These are phyloP conservation scores for Pistacia integerrima DNA, from an alignment of 345 rosid genomes.

Conservation along the genomic window DNA sequence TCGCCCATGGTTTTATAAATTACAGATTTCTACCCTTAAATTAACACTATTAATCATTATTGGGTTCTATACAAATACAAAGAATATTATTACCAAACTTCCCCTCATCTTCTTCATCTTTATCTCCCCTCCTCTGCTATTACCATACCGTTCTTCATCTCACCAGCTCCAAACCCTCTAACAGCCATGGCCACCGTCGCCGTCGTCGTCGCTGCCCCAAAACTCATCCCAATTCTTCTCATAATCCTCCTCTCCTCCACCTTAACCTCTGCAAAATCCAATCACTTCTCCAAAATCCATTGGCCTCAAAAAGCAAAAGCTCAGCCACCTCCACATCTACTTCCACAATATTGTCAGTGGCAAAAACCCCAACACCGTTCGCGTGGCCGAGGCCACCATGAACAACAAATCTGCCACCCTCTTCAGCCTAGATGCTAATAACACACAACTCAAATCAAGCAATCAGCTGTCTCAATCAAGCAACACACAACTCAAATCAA, in stretches of 20 bases:
- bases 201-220: not conserved
- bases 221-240: not conserved
- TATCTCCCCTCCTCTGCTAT: too few relatives aligned
- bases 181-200: not conserved
- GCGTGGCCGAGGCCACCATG: constrained; percentile 29
- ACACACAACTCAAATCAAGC: too few relatives aligned
- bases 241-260: not conserved
- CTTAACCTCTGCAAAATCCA: not conserved
- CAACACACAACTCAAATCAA: too few relatives aligned
- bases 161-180: too few relatives aligned
- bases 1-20: too few relatives aligned
- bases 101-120: too few relatives aligned
- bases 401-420: constrained; percentile 1
- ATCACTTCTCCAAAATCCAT: not conserved
- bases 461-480: too few relatives aligned
- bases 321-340: constrained; percentile 47
- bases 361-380: constrained; percentile 25
- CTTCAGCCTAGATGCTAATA: constrained; percentile 13
- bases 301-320: constrained; percentile 27
- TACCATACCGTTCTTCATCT: too few relatives aligned
- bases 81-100: too few relatives aligned
- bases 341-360: constrained; percentile 30
- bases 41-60: too few relatives aligned
- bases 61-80: too few relatives aligned
- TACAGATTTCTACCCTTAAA: too few relatives aligned